Evolutionary conservation across 208 protist species (phyloP).

Genomic region (Vickermania spadyakhi): DNA sequence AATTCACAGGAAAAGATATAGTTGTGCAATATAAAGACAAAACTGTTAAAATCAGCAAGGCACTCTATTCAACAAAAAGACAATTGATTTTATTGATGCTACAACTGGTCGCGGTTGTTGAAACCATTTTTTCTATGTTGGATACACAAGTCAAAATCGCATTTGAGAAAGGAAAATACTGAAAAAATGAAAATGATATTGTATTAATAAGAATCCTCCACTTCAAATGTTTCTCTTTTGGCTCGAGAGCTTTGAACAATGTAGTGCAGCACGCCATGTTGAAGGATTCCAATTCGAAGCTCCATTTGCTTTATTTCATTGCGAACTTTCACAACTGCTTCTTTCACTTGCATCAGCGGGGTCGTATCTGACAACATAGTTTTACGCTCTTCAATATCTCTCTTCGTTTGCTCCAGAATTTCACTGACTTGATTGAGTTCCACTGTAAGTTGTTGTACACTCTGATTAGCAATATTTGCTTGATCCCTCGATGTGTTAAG

Average conservation of each 20-base stretch:
- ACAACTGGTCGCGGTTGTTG: too few relatives aligned
- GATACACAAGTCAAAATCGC: background rate
- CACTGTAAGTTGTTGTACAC: conserved; percentile 78
- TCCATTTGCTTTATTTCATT: conserved; percentile 86
- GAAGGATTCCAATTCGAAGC: conserved; percentile 80
- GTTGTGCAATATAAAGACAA: too few relatives aligned
- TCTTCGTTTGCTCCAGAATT: conserved; percentile 75
- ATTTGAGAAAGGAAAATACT: background rate
- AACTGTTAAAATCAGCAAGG: too few relatives aligned
- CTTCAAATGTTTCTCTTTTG: conserved; percentile 27
- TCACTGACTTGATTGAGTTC: conserved; percentile 87
- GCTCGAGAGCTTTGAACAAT: conserved; percentile 74
- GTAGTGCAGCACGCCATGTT: conserved; percentile 84
- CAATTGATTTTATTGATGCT: too few relatives aligned
- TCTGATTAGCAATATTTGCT: conserved; percentile 70
- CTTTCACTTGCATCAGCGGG: conserved; percentile 85
- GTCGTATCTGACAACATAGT: conserved; percentile 84
- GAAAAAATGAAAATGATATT: background rate
- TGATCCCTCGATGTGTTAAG: conserved; percentile 70
- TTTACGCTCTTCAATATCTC: conserved; percentile 78
- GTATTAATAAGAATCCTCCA: conserved; percentile 1
- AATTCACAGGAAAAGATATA: too few relatives aligned
- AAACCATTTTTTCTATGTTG: too few relatives aligned
- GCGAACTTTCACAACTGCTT: conserved; percentile 75
- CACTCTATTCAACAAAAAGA: too few relatives aligned